A percentile compares a stretch with the other conserved stretches of the same genome.
phyloP scores from a whole-genome alignment of 768 basidiomycete species.

The Galerina marginata region DNA sequence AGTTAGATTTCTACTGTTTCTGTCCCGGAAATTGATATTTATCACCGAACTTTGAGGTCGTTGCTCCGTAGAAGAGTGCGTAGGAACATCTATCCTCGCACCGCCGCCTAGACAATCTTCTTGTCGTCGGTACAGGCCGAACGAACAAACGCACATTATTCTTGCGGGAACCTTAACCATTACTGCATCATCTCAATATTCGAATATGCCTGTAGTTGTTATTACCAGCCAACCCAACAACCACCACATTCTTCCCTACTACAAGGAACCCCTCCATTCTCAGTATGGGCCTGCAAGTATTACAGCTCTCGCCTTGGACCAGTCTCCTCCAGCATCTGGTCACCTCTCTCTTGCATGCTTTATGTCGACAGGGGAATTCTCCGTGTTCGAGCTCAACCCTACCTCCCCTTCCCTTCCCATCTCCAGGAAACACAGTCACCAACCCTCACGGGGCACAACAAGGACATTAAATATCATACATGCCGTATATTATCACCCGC shows the following conservation, averaged over 20 bases:
- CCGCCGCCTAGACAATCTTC: background rate
- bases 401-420: constrained; percentile 42
- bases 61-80: constrained; percentile 52
- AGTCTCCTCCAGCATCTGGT: constrained; percentile 59
- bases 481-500: constrained; percentile 78
- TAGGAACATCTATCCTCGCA: constrained; percentile 8
- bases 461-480: constrained; percentile 58
- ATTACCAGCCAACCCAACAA: constrained; percentile 40
- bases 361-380: constrained; percentile 73
- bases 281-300: constrained; percentile 43
- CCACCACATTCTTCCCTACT: constrained; percentile 47
- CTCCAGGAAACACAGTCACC: constrained; percentile 52
- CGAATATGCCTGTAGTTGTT: constrained; percentile 39
- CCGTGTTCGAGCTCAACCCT: constrained; percentile 59
- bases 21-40: constrained; percentile 9
- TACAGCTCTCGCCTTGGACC: constrained; percentile 75
- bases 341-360: constrained; percentile 60
- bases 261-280: constrained; percentile 34
- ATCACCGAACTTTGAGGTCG: constrained; percentile 53
- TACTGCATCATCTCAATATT: constrained; percentile 53
- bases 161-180: constrained; percentile 67
- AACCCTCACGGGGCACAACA: constrained; percentile 45
- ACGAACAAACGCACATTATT: constrained; percentile 45
- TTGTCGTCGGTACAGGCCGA: background rate
- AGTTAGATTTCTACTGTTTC: constrained; percentile 9